These are phyloP conservation scores for Morella rubra DNA, from an alignment of 306 rosid species.

Conservation along the genomic window DNA sequence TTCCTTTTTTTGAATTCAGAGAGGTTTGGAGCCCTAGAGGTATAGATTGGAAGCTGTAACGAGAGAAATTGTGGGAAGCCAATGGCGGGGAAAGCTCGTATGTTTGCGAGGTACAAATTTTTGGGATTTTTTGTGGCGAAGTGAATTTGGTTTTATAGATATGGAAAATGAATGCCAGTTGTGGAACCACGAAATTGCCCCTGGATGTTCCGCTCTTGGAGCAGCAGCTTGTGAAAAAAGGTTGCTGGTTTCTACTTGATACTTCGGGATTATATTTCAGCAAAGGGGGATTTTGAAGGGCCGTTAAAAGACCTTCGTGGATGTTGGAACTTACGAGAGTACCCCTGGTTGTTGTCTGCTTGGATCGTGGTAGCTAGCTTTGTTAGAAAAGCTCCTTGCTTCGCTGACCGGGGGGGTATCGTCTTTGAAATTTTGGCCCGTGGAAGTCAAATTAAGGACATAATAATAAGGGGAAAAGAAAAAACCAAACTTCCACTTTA, in stretches of 20 bases:
- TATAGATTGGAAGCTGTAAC: conserved; percentile 50
- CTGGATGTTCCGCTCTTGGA: not conserved
- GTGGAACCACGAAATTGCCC: conserved; percentile 32
- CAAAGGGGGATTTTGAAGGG: too few relatives aligned
- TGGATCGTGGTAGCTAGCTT: too few relatives aligned
- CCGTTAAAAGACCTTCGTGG: too few relatives aligned
- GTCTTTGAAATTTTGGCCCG: too few relatives aligned
- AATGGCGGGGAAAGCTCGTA: conserved; percentile 82
- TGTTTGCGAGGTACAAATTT: conserved; percentile 31
- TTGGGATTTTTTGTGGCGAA: conserved; percentile 29
- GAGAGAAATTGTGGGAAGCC: conserved; percentile 32
- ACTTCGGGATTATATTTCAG: not conserved
- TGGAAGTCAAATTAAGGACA: too few relatives aligned
- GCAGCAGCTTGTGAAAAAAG: not conserved
- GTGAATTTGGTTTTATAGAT: conserved; percentile 34
- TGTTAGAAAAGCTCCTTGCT: too few relatives aligned
- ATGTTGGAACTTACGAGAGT: too few relatives aligned
- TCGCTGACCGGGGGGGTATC: too few relatives aligned
- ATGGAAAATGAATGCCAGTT: conserved; percentile 1
- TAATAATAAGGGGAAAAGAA: too few relatives aligned
- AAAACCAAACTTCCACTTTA: too few relatives aligned
- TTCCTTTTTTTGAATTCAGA: not conserved
- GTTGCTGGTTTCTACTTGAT: not conserved
- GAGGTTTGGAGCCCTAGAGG: conserved; percentile 47
- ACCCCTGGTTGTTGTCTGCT: too few relatives aligned